These are phyloP conservation scores for Zymoseptoria tritici DNA, from an alignment of 2,329 filamentous ascomycete species.

Conservation along the genomic window DNA sequence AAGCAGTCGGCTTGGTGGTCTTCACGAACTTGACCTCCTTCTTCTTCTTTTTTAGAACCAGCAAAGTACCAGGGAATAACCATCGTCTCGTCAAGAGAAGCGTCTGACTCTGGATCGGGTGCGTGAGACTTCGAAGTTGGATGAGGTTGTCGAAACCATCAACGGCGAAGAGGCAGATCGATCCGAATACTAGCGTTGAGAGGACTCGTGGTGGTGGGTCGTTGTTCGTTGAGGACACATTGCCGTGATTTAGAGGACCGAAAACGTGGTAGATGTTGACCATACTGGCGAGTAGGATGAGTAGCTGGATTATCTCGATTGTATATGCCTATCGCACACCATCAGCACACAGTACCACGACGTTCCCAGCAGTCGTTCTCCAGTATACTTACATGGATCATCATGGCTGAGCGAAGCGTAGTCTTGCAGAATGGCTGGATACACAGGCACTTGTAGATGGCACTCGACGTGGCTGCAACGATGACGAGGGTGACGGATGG, in stretches of 20 bases:
- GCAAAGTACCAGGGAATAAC: conserved; percentile 3
- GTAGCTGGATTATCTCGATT: conserved; percentile 8
- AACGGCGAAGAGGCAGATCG: conserved; percentile 1
- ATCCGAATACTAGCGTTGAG: neutral
- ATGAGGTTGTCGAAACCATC: conserved; percentile 11
- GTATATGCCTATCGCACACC: conserved; percentile 1
- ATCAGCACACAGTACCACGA: too few relatives aligned
- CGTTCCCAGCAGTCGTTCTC: too few relatives aligned
- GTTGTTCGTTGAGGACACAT: neutral
- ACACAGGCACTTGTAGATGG: conserved; percentile 3
- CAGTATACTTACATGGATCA: neutral
- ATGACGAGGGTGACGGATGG: neutral
- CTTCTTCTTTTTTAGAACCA: neutral
- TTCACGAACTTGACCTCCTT: neutral
- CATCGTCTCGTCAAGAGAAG: conserved; percentile 10
- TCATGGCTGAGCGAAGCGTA: neutral
- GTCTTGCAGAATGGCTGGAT: neutral
- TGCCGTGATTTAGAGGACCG: too few relatives aligned
- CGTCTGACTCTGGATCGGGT: conserved; percentile 11
- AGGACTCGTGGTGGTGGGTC: neutral
- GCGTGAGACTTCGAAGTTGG: conserved; percentile 4
- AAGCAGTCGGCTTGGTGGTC: neutral
- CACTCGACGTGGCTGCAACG: conserved; percentile 3
- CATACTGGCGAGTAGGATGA: neutral
- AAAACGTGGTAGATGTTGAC: neutral